phyloP scores from a whole-genome alignment of 2,329 filamentous ascomycete genomes.

The Colletotrichum siamense region DNA sequence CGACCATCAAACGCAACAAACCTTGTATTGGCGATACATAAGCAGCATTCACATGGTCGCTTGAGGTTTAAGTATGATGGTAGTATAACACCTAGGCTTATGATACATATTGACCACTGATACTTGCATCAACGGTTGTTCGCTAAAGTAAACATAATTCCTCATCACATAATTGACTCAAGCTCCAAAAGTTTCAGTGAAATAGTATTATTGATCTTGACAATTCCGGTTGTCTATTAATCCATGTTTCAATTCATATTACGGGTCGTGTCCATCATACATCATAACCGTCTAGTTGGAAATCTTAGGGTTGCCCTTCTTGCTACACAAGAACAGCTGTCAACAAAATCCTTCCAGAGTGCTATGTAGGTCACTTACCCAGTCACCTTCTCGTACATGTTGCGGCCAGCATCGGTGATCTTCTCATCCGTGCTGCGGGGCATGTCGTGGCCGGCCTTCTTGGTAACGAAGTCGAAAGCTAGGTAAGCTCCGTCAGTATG shows the following conservation, averaged over 20 bases:
- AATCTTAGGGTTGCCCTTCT: constrained; percentile 35
- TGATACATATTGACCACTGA: too few relatives aligned
- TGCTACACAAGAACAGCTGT: constrained; percentile 7
- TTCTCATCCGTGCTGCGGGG: constrained; percentile 40
- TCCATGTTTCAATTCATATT: rapidly evolving
- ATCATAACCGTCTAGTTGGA: constrained; percentile 33
- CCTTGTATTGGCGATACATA: too few relatives aligned
- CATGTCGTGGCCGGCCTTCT: constrained; percentile 41
- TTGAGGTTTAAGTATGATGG: too few relatives aligned
- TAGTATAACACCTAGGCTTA: too few relatives aligned
- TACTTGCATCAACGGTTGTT: too few relatives aligned
- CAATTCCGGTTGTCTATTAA: neutral
- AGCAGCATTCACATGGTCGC: too few relatives aligned
- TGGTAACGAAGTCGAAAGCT: constrained; percentile 35
- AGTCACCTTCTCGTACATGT: constrained; percentile 39
- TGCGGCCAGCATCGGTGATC: constrained; percentile 41
- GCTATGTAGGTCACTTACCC: constrained; percentile 32
- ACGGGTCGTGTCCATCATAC: neutral
- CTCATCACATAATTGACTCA: too few relatives aligned
- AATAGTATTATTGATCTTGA: neutral
- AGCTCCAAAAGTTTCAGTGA: too few relatives aligned
- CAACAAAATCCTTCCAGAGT: neutral
- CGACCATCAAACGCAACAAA: too few relatives aligned
- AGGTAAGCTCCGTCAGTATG: rapidly evolving
- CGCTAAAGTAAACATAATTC: too few relatives aligned